Evolutionary conservation across 768 basidiomycete species (phyloP).

Genomic region (Suillus clintonianus): DNA sequence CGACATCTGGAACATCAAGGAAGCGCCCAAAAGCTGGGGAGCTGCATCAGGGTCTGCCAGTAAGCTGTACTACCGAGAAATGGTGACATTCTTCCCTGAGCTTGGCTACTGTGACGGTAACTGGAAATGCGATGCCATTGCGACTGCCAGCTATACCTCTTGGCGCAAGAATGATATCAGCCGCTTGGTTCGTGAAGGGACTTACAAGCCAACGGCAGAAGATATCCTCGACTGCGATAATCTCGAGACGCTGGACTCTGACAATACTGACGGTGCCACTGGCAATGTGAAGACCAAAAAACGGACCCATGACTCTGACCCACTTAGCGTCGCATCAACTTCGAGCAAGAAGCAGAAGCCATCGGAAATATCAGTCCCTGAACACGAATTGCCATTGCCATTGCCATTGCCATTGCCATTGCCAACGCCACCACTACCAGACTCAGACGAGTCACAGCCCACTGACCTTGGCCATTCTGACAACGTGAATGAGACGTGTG

Average conservation of each 20-base stretch:
- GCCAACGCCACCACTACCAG: too few relatives aligned
- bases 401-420: too few relatives aligned
- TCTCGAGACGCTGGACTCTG: background rate
- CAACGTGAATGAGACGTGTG: too few relatives aligned
- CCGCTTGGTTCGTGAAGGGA: background rate
- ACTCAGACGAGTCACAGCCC: too few relatives aligned
- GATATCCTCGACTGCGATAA: background rate
- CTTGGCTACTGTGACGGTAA: background rate
- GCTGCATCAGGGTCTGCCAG: background rate
- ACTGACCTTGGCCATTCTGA: too few relatives aligned
- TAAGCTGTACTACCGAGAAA: background rate
- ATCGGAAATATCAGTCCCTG: background rate
- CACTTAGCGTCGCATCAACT: background rate
- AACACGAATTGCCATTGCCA: background rate
- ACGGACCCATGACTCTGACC: background rate
- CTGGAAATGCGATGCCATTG: background rate
- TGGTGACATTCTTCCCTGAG: background rate
- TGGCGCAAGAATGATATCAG: background rate
- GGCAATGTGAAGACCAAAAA: too few relatives aligned
- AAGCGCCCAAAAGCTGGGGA: background rate
- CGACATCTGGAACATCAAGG: background rate
- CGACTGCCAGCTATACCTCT: background rate
- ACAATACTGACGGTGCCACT: background rate
- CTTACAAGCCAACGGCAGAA: background rate
- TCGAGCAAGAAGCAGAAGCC: background rate